Base-by-base conservation (phyloP, 345 rosid species). In the Salix dunnii region DNA sequence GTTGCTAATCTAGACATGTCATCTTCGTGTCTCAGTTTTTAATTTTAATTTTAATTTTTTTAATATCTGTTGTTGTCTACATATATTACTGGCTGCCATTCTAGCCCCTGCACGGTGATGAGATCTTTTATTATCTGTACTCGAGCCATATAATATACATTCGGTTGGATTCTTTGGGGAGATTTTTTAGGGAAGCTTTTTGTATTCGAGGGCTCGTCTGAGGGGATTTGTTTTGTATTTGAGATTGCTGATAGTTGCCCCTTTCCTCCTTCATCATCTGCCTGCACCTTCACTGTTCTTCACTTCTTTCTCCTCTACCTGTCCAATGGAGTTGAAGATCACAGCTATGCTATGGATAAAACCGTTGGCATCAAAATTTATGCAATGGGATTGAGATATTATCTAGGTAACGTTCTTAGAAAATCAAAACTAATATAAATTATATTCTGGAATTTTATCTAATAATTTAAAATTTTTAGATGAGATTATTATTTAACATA, bases 131-230 rank as follows among this genome's bases (percentile, higher is more conserved):
- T 67, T 68, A 38, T 55, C 60, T 68, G 77, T 83, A 76, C 74
- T 75, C 61, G 73, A 71, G 72, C 69, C 58, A 20, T 11, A 31
- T 69, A 38, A 3, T 71, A 80, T 72, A 80, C 82, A 84, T 86
- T 81, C 67, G 31, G 77, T 74, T 80, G 84, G 58, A 84, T 85
- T 84, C 83, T 87, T 89, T 84, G 81, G 79, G 85, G 6, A 75
- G 79, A 76, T 67, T 78, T 82, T 82, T 71, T 75, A 68, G 84
- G 85, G 79, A 63, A 73, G 77, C 42, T 68, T 68, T 33, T 67
- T 81, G 53, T 78, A 75, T 84, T 71, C 38, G 63, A 43, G 80
- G 75, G 51, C 20, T 62, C 36, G 17, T 14, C 25, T 31, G 58
- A 14, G 60, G 46, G 53, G 73, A 76, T 7, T 78, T 77, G 71